Conservation (phyloP, 106 monocot genomes). For the Allium fistulosum region DNA sequence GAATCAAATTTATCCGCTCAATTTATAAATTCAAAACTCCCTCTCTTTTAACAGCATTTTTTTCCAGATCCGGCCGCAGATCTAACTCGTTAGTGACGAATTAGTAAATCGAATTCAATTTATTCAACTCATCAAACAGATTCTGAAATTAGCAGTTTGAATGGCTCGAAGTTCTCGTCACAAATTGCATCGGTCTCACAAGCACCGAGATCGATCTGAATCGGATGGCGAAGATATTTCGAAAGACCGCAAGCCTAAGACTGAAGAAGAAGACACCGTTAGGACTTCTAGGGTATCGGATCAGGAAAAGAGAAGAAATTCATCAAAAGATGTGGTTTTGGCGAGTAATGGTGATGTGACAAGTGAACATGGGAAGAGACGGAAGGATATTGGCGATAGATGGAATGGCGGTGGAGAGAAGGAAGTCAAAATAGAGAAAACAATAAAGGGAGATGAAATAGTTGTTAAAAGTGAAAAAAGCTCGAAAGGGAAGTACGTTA, state of each 20-base stretch:
- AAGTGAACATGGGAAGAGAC: conserved; percentile 39
- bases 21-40: neutral
- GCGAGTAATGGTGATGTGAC: conserved; percentile 24
- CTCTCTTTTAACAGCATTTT: neutral
- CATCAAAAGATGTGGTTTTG: conserved; percentile 24
- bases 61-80: neutral
- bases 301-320: conserved; percentile 36
- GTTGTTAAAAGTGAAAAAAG: conserved; percentile 10
- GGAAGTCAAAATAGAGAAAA: conserved; percentile 28
- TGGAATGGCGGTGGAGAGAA: conserved; percentile 23
- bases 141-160: neutral
- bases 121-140: neutral
- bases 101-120: neutral
- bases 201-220: conserved; percentile 37
- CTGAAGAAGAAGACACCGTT: conserved; percentile 20
- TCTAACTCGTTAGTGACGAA: neutral
- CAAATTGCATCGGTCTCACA: conserved; percentile 43
- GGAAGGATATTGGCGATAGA: conserved; percentile 42
- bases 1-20: neutral
- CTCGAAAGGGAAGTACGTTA: conserved; percentile 30
- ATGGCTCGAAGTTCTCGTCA: conserved; percentile 71
- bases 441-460: conserved; percentile 21
- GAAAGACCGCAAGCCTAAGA: conserved; percentile 21
- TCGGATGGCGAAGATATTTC: conserved; percentile 29
- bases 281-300: conserved; percentile 60